These are phyloP conservation scores for Aphanomyces euteiches DNA, from an alignment of 352 stramenopile genomes.

Conservation along the genomic window DNA sequence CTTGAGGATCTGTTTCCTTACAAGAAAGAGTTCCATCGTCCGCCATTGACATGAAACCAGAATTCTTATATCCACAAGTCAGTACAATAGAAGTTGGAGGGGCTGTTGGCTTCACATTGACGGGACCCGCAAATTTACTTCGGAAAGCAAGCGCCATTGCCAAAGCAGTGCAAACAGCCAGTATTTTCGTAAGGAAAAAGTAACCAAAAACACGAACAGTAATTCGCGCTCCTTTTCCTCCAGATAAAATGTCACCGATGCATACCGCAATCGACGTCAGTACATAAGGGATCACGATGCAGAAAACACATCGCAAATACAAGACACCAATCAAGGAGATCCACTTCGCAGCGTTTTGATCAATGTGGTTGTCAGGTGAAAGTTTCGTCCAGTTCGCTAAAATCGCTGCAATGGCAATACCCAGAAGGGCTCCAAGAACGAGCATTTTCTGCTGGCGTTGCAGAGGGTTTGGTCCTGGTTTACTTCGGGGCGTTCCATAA, in stretches of 20 bases:
- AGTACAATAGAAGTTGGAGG: conserved; percentile 40
- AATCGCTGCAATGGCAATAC: conserved; percentile 44
- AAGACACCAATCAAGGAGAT: conserved; percentile 52
- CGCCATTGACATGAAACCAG: conserved; percentile 42
- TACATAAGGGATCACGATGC: conserved; percentile 61
- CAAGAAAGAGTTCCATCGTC: conserved; percentile 45
- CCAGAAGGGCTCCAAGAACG: conserved; percentile 42
- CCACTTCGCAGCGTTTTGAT: conserved; percentile 42
- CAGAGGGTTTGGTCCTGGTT: neutral
- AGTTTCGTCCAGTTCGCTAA: conserved; percentile 37
- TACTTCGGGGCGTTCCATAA: neutral
- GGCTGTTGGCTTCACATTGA: too few relatives aligned
- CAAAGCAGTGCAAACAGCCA: conserved; percentile 44
- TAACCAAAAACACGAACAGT: conserved; percentile 45
- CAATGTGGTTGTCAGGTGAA: conserved; percentile 35
- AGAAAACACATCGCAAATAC: conserved; percentile 66
- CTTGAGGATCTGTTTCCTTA: conserved; percentile 39
- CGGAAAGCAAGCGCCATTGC: conserved; percentile 47
- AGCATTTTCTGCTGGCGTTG: neutral
- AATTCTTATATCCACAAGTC: conserved; percentile 31
- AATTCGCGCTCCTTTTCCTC: conserved; percentile 55
- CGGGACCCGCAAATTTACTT: conserved; percentile 28
- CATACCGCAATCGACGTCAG: conserved; percentile 61
- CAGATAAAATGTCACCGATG: conserved; percentile 56
- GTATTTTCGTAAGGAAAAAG: conserved; percentile 37